These are phyloP conservation scores for Cicer arietinum DNA, from an alignment of 306 rosid species.

Conservation along the genomic window DNA sequence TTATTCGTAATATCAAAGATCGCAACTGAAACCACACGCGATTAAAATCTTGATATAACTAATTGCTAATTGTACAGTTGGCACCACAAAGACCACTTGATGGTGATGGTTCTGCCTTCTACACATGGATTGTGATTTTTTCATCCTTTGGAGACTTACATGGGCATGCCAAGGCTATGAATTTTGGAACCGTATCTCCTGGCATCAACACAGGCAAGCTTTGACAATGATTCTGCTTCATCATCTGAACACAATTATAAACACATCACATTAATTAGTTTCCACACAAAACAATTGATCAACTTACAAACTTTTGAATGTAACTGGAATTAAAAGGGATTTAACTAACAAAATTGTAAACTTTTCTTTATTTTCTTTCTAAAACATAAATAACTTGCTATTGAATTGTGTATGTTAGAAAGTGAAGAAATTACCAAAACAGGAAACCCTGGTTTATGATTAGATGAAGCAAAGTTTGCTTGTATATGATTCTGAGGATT, in stretches of 20 bases:
- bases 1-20: no score
- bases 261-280: conserved; percentile 9
- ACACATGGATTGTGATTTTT: conserved; percentile 49
- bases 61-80: no score
- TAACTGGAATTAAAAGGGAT: no score
- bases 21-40: no score
- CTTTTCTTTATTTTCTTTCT: not conserved
- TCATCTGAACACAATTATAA: conserved; percentile 49
- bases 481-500: conserved; percentile 16
- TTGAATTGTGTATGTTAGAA: no score
- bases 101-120: not conserved
- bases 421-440: conserved; percentile 41
- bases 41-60: no score
- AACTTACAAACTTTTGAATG: no score
- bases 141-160: conserved; percentile 53
- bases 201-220: conserved; percentile 83
- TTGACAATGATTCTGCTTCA: conserved; percentile 33
- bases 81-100: no score
- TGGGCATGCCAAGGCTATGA: conserved; percentile 73
- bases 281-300: not conserved
- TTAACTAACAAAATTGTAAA: not conserved
- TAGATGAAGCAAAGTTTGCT: conserved; percentile 33
- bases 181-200: conserved; percentile 75
- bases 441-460: conserved; percentile 48
- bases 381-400: no score